Evolutionary conservation across 345 rosid genomes (phyloP), one percentile per base, ranked within the genome.

Genomic region (Aethionema arabicum): DNA sequence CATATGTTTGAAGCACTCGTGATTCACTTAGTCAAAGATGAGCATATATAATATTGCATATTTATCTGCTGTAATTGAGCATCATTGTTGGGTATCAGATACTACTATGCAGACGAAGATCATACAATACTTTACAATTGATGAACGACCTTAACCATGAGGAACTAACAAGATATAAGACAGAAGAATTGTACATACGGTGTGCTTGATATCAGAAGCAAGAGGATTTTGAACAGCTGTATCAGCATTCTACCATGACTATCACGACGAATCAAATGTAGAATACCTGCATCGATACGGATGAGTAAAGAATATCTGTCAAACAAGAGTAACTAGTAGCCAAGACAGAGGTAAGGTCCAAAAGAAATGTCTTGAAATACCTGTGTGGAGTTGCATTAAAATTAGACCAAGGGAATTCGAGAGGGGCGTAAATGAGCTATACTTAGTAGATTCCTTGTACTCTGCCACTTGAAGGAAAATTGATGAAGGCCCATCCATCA

Each of bases 381-480:
- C 98, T 55, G 77, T 75, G 79, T 88, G 98, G 74, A 91, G 96
- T 79, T 88, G 95, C 86, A 91, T 78, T 65, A 91, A 66, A 59
- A 91, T 83, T 65, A 58, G 77, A 64, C 98, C 98, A 72, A 88
- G 95, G 45, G 96, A 86, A 72, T 79, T 86, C 53, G 96, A 88
- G 66, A 91, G 84, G 51, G 96, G 78, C 83, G 79, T 82, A 70
- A 81, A 88, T 48, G 95, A 86, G 69, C 88, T 90, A 58, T 67
- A 73, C 74, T 81, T 86, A 31, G 73, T 68, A 44, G 87, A 76
- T 70, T 91, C 95, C 72, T 80, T 92, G 76, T 82, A 86, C 76
- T 88, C 98, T 32, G 91, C 98, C 40, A 92, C 92, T 74, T 91
- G 98, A 70, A 92, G 75, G 76, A 87, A 85, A 66, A 86, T 78